Conservation (phyloP, 768 basidiomycete species). For the Scleroderma citrinum region DNA sequence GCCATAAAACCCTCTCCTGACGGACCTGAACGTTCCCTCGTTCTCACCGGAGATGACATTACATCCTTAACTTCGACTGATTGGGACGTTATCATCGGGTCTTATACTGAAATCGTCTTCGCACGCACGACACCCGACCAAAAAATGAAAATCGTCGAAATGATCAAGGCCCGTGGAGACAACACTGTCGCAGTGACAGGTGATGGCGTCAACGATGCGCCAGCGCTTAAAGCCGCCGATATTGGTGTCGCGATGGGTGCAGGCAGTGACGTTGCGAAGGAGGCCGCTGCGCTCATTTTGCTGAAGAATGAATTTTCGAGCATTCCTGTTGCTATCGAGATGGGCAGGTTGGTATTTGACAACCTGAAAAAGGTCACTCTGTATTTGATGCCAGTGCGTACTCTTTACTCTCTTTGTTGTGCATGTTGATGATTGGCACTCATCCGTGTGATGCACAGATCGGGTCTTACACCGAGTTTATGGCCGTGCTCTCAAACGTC, state of each 20-base stretch:
- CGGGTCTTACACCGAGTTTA: conserved; percentile 56
- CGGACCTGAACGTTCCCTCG: conserved; percentile 33
- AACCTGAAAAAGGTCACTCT: conserved; percentile 49
- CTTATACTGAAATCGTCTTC: conserved; percentile 43
- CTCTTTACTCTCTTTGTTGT: background rate
- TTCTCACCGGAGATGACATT: conserved; percentile 42
- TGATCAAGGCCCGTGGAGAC: conserved; percentile 41
- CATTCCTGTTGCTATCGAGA: conserved; percentile 51
- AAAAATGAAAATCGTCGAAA: conserved; percentile 52
- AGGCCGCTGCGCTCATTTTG: conserved; percentile 47
- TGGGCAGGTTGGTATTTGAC: conserved; percentile 55
- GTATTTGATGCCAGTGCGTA: conserved; percentile 39
- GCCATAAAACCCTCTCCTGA: conserved; percentile 32
- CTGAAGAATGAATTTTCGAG: conserved; percentile 56
- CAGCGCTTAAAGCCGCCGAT: conserved; percentile 47
- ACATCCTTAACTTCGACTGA: conserved; percentile 30
- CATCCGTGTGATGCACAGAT: conserved; percentile 24
- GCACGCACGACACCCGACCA: conserved; percentile 52
- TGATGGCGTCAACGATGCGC: conserved; percentile 52
- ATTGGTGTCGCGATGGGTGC: conserved; percentile 51
- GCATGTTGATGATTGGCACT: background rate
- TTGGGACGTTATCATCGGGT: conserved; percentile 35
- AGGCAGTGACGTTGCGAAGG: conserved; percentile 48
- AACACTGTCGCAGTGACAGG: conserved; percentile 50
- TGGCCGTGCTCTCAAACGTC: conserved; percentile 50